These are phyloP conservation scores for Zymoseptoria passerinii DNA, from an alignment of 2,329 filamentous ascomycete species.

Conservation along the genomic window DNA sequence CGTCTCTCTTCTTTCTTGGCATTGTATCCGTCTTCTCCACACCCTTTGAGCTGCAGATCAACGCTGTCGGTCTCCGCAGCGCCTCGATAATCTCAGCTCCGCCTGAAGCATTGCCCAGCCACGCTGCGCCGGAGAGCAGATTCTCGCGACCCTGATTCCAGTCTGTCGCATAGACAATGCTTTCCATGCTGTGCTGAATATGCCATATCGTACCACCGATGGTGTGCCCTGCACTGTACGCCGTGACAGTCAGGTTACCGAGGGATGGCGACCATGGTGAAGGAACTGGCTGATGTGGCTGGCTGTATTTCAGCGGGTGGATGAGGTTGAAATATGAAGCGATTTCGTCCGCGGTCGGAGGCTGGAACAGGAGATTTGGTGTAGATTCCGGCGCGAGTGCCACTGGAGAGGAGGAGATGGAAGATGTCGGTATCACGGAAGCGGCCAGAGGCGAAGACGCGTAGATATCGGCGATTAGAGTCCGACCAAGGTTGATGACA, in stretches of 20 bases:
- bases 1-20: slow-evolving; percentile 70
- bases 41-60: slow-evolving; percentile 84
- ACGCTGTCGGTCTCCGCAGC: slow-evolving; percentile 80
- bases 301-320: slow-evolving; percentile 90
- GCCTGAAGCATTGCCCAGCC: slow-evolving; percentile 76
- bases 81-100: slow-evolving; percentile 90
- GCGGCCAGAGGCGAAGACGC: slow-evolving; percentile 80
- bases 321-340: slow-evolving; percentile 85
- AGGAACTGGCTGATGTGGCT: slow-evolving; percentile 81
- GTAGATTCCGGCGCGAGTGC: slow-evolving; percentile 47
- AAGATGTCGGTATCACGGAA: slow-evolving; percentile 66
- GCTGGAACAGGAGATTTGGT: slow-evolving; percentile 52
- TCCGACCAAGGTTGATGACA: slow-evolving; percentile 86
- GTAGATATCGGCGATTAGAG: slow-evolving; percentile 85
- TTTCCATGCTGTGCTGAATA: slow-evolving; percentile 92
- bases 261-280: slow-evolving; percentile 83
- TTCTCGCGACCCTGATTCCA: slow-evolving; percentile 98
- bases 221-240: slow-evolving; percentile 93
- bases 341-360: slow-evolving; percentile 81
- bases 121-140: slow-evolving; percentile 85
- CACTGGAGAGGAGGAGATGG: slow-evolving; percentile 40
- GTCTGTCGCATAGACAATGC: slow-evolving; percentile 93
- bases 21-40: slow-evolving; percentile 58
- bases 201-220: slow-evolving; percentile 98
- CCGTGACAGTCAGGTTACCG: slow-evolving; percentile 86